Conservation (phyloP, 495 filamentous ascomycete species). For the Aspergillus homomorphus region DNA sequence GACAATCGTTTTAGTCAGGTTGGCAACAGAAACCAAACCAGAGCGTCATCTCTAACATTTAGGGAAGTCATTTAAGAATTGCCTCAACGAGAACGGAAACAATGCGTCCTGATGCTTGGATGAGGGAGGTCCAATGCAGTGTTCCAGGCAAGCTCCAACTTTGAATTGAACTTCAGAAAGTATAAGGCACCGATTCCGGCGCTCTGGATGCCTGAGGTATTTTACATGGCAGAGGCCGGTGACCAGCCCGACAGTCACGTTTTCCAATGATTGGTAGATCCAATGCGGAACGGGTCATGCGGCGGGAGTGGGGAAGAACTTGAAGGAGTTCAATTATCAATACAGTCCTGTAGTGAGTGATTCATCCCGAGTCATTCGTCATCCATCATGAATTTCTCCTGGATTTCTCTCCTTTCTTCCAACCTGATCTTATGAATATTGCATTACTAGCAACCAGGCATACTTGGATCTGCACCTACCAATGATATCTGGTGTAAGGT, state of each 20-base stretch:
- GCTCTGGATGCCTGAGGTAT: neutral
- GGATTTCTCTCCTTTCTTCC: neutral
- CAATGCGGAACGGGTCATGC: conserved; percentile 4
- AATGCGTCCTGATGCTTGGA: no score
- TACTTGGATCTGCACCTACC: neutral
- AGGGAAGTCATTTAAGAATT: no score
- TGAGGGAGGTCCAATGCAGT: no score
- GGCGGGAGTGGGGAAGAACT: neutral
- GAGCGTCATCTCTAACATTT: no score
- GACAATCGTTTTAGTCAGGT: neutral
- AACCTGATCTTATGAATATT: neutral
- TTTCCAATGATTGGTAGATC: conserved; percentile 1
- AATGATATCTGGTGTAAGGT: neutral
- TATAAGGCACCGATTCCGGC: neutral
- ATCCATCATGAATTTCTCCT: no score
- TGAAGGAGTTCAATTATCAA: no score
- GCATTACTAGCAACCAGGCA: neutral
- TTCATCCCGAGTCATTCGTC: neutral
- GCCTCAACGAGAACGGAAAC: no score
- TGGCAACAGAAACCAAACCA: no score
- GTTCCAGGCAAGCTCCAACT: no score
- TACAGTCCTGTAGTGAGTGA: neutral
- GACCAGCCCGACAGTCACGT: conserved; percentile 1
- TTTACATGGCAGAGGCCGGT: neutral
- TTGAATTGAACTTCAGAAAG: no score